Base-by-base conservation (phyloP, 768 basidiomycete genomes). In the Trametes villosa region DNA sequence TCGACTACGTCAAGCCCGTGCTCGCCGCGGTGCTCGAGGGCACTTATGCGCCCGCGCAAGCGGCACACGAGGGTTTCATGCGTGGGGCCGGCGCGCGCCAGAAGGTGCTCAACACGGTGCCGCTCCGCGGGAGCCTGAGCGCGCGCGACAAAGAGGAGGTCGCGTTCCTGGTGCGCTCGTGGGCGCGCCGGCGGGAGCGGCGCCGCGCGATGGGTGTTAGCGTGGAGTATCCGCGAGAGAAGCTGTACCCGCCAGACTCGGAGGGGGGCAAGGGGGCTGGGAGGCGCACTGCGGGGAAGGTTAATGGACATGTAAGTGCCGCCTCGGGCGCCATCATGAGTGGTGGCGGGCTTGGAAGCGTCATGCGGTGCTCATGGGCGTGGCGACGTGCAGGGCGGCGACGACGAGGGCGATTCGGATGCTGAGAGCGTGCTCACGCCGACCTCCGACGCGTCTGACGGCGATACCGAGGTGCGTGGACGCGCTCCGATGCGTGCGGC, bases 1-100 rank as follows among this genome's bases (percentile, higher is more conserved):
- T 93, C 56, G 79, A 75, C 12, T 90, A 89, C 66, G 78, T 82
- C 27, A 90, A 87, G 61, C 84, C 84, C 1, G 77, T 91, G 15
- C 73, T 93, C 42, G 72, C 67, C 26, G 86, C 85, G 1, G 81
- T 91, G 31, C 70, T 92, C 33, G 80, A 79, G 33, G 81, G 81
- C 31, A 65, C 69, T 31, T 92, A 88, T 68, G 61, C 56, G 1
- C 91, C 91, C 1, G 82, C 83, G 2, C 67, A 62, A 56, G 65
- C 65, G 27, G 78, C 77, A 24, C 86, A 90, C 62, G 74, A 75
- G 7, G 71, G 70, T 0, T 92, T 87, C 64, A 80, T 92, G 69
- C 79, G 74, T 54, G 88, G 88, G 12, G 87, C 85, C 0, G 71
- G 74, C 3, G 76, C 76, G 13, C 77, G 87, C 57, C 70, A 74